These are phyloP conservation scores for Blepharisma stoltei DNA, from an alignment of 73 alveolate species.

Conservation along the genomic window DNA sequence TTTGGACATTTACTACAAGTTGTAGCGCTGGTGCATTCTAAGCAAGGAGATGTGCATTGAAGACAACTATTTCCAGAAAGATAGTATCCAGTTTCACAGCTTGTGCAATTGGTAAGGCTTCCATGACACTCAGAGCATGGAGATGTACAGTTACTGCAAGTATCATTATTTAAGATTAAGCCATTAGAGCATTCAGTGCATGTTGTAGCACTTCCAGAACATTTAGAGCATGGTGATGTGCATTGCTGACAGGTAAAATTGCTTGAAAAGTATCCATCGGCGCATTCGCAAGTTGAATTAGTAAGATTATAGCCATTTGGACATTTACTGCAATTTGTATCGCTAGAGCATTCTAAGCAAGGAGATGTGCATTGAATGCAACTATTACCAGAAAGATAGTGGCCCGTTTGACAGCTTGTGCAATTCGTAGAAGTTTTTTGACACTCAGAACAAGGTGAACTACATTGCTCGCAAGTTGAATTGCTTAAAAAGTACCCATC, in stretches of 20 bases:
- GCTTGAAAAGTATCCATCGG: neutral
- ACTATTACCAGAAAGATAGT: neutral
- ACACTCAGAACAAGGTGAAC: slow-evolving; percentile 2
- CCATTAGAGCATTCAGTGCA: neutral
- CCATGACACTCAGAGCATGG: neutral
- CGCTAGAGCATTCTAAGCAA: neutral
- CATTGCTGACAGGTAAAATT: neutral
- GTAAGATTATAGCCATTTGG: neutral
- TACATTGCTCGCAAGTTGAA: neutral
- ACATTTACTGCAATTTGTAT: neutral
- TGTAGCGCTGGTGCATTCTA: neutral
- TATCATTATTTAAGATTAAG: too few relatives aligned
- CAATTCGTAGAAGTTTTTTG: neutral
- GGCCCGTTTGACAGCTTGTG: neutral
- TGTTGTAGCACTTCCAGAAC: neutral
- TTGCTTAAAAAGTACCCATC: neutral
- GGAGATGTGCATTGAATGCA: neutral
- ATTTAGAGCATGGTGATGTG: neutral
- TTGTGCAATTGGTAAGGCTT: neutral
- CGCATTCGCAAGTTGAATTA: neutral
- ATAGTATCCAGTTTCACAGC: neutral
- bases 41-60: slow-evolving; percentile 3
- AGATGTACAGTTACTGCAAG: neutral
- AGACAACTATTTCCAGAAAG: neutral
- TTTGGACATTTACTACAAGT: neutral